Evolutionary conservation across 2,329 filamentous ascomycete genomes (phyloP), one percentile per base, ranked within the genome.

Genomic region (Epichloe glyceriae): DNA sequence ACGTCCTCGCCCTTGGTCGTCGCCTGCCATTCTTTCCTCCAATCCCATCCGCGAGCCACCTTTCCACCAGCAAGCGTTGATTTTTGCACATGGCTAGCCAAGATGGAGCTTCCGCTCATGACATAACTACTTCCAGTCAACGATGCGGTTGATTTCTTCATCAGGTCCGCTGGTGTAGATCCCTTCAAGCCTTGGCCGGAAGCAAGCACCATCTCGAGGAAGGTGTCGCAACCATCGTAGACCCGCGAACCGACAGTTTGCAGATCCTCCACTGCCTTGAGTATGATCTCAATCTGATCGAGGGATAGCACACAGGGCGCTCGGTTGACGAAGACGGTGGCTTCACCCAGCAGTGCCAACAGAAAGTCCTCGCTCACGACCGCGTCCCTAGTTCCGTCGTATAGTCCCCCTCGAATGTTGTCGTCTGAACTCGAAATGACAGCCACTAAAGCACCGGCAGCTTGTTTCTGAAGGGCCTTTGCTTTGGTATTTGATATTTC

Each of bases 331-430:
- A 95, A 87, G 1, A 88, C 78, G 3, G 91, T 78, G 0, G 84
- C 82, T 68, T 97, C 91, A 48, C 88, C 90, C 1, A 97, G 75
- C 14, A 97, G 73, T 3, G 85, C 82, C 8, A 96, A 73, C 20
- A 97, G 69, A 49, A 90, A 90, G 59, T 97, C 91, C 55, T 94
- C 86, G 58, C 87, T 87, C 17, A 96, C 85, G 6, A 95, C 88
- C 0, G 87, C 83, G 61, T 90, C 86, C 12, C 86, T 79, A 17
- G 80, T 78, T 22, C 83, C 81, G 62, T 97, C 90, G 64, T 89
- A 95, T 2, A 96, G 73, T 1, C 91, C 91, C 50, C 91, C 91
- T 52, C 87, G 86, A 59, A 97, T 95, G 62, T 88, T 91, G 65
- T 95, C 89, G 52, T 87, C 85, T 2, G 91, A 85, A 62, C 86